These are phyloP conservation scores for Kluyveromyces wickerhamii DNA, from an alignment of 805 yeast genomes.

Conservation along the genomic window DNA sequence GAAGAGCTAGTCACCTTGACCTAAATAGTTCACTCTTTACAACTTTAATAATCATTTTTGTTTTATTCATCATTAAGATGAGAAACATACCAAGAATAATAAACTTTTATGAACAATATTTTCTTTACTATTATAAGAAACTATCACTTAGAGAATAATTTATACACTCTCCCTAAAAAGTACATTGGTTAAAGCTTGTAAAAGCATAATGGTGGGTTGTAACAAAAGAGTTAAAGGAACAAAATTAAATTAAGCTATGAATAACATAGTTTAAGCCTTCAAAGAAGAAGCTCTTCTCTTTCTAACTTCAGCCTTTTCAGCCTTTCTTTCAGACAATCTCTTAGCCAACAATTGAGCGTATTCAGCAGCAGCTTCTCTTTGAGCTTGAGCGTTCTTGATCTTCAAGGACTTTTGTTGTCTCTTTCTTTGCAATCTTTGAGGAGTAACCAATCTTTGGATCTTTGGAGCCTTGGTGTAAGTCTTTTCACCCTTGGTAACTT, in stretches of 20 bases:
- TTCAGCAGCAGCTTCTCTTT: conserved; percentile 99
- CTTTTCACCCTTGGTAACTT: conserved; percentile 95
- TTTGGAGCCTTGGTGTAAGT: conserved; percentile 99
- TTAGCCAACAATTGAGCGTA: conserved; percentile 97
- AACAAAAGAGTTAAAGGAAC: not conserved
- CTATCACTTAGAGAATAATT: conserved; percentile 8
- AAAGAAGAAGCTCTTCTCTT: conserved; percentile 99
- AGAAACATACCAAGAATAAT: no score
- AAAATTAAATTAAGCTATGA: not conserved
- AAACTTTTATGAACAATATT: conserved; percentile 11
- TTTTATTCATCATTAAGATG: no score
- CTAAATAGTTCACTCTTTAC: conserved; percentile 10
- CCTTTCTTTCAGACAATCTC: conserved; percentile 97
- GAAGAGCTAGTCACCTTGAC: conserved; percentile 84
- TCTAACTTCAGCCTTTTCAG: conserved; percentile 96
- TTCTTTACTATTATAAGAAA: conserved; percentile 10
- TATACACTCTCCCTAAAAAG: conserved; percentile 13
- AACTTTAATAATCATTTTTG: no score
- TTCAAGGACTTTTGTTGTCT: conserved; percentile 90
- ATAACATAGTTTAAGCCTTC: conserved; percentile 53
- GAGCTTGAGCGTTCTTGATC: conserved; percentile 95
- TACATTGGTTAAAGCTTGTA: conserved; percentile 7
- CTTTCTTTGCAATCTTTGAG: conserved; percentile 99
- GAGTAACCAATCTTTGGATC: conserved; percentile 99
- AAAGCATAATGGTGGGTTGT: conserved; percentile 4